Conservation (phyloP, 768 basidiomycete genomes). For the Suillus ampliporus region DNA sequence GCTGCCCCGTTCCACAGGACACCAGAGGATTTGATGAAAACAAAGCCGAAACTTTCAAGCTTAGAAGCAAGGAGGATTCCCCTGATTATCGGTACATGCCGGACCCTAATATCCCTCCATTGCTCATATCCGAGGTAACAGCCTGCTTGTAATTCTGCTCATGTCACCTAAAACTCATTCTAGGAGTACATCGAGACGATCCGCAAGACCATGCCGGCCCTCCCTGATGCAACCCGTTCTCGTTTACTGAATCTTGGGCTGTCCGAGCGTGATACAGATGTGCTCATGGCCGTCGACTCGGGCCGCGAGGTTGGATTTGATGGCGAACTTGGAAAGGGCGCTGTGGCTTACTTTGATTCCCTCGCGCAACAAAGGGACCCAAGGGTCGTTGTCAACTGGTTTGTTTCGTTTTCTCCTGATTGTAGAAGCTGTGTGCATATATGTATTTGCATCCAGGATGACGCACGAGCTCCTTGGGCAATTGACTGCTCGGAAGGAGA, state of each 20-base stretch:
- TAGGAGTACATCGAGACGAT: slow-evolving; percentile 70
- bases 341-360: slow-evolving; percentile 83
- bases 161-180: slow-evolving; percentile 6
- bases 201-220: slow-evolving; percentile 65
- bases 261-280: slow-evolving; percentile 69
- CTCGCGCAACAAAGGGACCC: slow-evolving; percentile 62
- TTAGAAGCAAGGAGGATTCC: slow-evolving; percentile 91
- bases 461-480: slow-evolving; percentile 87
- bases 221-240: slow-evolving; percentile 66
- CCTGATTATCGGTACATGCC: slow-evolving; percentile 99
- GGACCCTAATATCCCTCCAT: slow-evolving; percentile 87
- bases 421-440: slow-evolving; percentile 2
- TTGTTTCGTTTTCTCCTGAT: slow-evolving; percentile 24
- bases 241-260: slow-evolving; percentile 64
- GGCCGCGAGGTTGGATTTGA: slow-evolving; percentile 67
- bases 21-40: slow-evolving; percentile 91
- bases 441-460: slow-evolving; percentile 62
- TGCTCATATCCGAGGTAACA: slow-evolving; percentile 59
- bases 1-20: slow-evolving; percentile 69
- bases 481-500: slow-evolving; percentile 61
- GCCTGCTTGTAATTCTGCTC: slow-evolving; percentile 15
- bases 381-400: slow-evolving; percentile 87
- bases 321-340: slow-evolving; percentile 56
- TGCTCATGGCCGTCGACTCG: slow-evolving; percentile 76
- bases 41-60: slow-evolving; percentile 76